A percentile compares a stretch with the other conserved stretches of the same genome.
Evolutionary conservation across 2,329 filamentous ascomycete genomes (phyloP).

Genomic region (Rugonectria rugulosa): DNA sequence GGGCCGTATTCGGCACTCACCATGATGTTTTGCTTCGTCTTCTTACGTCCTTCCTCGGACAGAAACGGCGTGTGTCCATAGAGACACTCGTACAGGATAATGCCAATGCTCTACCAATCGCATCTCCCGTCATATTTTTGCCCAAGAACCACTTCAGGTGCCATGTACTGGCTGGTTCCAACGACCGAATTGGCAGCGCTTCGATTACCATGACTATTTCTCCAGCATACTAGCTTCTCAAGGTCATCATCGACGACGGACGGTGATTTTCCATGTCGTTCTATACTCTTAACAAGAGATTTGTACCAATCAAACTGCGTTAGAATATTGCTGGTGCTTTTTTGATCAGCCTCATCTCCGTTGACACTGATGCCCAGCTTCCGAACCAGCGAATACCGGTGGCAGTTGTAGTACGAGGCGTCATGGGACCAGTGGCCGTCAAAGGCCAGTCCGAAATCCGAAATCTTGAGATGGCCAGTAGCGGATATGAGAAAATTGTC

Average conservation of each 20-base stretch:
- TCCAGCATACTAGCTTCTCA: slow-evolving; percentile 68
- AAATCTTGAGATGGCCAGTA: slow-evolving; percentile 91
- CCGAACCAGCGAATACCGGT: slow-evolving; percentile 80
- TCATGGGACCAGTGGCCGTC: slow-evolving; percentile 96
- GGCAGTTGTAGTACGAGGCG: slow-evolving; percentile 83
- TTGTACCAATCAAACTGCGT: slow-evolving; percentile 45
- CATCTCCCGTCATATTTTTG: slow-evolving; percentile 89
- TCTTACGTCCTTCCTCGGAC: slow-evolving; percentile 76
- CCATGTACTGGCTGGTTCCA: slow-evolving; percentile 98
- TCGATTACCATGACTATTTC: slow-evolving; percentile 73
- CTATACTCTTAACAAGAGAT: slow-evolving; percentile 40
- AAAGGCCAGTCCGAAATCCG: slow-evolving; percentile 95
- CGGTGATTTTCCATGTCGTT: slow-evolving; percentile 44
- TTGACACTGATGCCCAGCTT: slow-evolving; percentile 76
- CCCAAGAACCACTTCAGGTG: slow-evolving; percentile 87
- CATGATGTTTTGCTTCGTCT: slow-evolving; percentile 87
- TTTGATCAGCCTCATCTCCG: slow-evolving; percentile 76
- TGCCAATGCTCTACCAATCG: slow-evolving; percentile 96
- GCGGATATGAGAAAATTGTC: slow-evolving; percentile 95
- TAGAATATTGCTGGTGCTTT: slow-evolving; percentile 53
- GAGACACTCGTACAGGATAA: slow-evolving; percentile 93
- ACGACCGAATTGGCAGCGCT: slow-evolving; percentile 85
- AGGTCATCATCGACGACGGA: slow-evolving; percentile 40
- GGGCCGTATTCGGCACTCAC: slow-evolving; percentile 52
- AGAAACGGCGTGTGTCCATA: slow-evolving; percentile 93